These are phyloP conservation scores for Cornus kousa DNA, from an alignment of 148 eudicot genomes.

Conservation along the genomic window DNA sequence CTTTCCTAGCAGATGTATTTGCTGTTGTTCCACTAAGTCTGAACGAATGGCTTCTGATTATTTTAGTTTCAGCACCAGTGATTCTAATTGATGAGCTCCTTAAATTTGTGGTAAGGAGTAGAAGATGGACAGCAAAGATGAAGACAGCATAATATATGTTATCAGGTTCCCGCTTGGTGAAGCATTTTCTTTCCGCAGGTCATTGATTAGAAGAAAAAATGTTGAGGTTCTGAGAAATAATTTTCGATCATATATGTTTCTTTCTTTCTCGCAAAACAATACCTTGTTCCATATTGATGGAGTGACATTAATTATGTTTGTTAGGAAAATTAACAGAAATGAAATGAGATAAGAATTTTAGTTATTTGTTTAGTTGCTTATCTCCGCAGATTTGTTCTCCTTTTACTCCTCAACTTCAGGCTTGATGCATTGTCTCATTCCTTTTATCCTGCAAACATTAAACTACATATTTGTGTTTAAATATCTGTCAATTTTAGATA, in stretches of 20 bases:
- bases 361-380: background rate
- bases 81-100: conserved; percentile 69
- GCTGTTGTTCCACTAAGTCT: conserved; percentile 68
- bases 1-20: conserved; percentile 71
- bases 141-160: conserved; percentile 34
- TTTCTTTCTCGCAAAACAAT: conserved; percentile 6
- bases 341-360: background rate
- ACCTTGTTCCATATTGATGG: background rate
- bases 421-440: background rate
- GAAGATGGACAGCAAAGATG: conserved; percentile 34
- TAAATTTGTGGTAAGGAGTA: conserved; percentile 57
- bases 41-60: conserved; percentile 71
- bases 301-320: background rate
- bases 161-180: background rate
- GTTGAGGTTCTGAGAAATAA: too few relatives aligned
- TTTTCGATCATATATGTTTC: too few relatives aligned
- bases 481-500: background rate
- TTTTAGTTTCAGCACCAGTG: conserved; percentile 70
- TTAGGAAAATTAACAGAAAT: background rate
- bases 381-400: background rate
- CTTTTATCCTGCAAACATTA: background rate
- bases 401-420: background rate
- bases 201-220: too few relatives aligned
- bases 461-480: background rate
- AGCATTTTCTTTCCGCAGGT: too few relatives aligned